Evolutionary conservation across 2,329 filamentous ascomycete species (phyloP).

Genomic region (Cadophora gregata): DNA sequence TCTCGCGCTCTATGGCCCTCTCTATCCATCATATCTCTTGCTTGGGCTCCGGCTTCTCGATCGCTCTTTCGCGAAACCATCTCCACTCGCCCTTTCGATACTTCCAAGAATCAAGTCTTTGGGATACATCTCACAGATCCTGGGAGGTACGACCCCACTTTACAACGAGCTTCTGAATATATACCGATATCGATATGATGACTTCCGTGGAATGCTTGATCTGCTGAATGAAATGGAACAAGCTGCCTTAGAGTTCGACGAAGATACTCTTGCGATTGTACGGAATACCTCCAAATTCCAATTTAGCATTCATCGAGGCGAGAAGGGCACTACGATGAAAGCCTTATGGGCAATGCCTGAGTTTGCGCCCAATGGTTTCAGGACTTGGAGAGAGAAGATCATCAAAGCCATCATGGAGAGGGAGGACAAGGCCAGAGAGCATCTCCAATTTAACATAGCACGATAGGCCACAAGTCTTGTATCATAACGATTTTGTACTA

Average conservation of each 20-base stretch:
- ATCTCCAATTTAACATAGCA: neutral
- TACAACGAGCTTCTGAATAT: constrained; percentile 71
- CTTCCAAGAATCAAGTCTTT: constrained; percentile 71
- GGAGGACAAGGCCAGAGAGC: constrained; percentile 7
- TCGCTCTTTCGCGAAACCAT: constrained; percentile 61
- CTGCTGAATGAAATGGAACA: constrained; percentile 44
- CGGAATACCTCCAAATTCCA: constrained; percentile 34
- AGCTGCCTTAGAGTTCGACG: constrained; percentile 41
- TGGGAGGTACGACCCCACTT: constrained; percentile 72
- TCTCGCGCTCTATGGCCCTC: constrained; percentile 64
- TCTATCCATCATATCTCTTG: constrained; percentile 68
- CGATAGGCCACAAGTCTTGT: neutral
- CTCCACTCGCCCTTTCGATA: constrained; percentile 63
- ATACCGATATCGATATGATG: constrained; percentile 65
- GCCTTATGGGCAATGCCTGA: constrained; percentile 41
- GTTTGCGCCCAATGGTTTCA: constrained; percentile 36
- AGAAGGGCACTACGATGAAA: constrained; percentile 33
- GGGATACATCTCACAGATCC: constrained; percentile 72
- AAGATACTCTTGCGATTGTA: constrained; percentile 41
- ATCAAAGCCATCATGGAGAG: constrained; percentile 22
- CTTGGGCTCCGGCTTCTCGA: constrained; percentile 63
- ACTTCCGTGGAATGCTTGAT: constrained; percentile 46
- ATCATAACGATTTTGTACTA: constrained; percentile 20
- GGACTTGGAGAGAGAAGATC: constrained; percentile 38
- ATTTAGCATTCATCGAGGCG: constrained; percentile 26